Evolutionary conservation across 1,284 basidiomycete species (phyloP).

Genomic region (Violaceomyces palustris): DNA sequence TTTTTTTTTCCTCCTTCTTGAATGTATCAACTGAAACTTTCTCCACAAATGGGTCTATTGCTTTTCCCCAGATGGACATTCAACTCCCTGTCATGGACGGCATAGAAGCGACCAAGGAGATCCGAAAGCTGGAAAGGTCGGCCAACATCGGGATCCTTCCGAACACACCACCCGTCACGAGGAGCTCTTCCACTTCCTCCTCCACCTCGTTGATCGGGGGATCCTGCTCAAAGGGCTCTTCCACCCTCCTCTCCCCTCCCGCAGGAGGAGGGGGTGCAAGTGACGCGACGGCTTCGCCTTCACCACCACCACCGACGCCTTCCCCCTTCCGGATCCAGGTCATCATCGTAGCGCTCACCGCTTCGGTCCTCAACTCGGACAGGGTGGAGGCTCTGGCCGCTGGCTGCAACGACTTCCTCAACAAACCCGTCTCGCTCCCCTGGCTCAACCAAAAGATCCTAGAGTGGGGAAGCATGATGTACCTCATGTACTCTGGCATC

Average conservation of each 20-base stretch:
- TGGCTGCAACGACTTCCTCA: conserved; percentile 97
- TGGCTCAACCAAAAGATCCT: conserved; percentile 99
- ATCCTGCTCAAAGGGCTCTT: not conserved
- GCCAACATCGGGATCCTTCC: conserved; percentile 68
- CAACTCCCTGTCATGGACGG: conserved; percentile 99
- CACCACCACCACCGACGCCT: not conserved
- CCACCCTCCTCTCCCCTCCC: not conserved
- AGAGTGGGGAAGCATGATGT: conserved; percentile 73
- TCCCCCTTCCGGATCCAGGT: conserved; percentile 78
- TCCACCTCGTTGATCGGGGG: not conserved
- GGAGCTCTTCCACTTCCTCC: not conserved
- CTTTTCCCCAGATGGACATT: conserved; percentile 99
- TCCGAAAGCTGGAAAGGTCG: conserved; percentile 73
- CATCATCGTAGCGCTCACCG: conserved; percentile 96
- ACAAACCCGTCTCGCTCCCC: conserved; percentile 87
- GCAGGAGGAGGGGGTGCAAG: too few species aligned
- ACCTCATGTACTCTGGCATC: conserved; percentile 44
- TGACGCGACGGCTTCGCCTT: not conserved
- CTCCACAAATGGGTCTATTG: too few species aligned
- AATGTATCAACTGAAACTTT: not conserved
- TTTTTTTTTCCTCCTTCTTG: not conserved
- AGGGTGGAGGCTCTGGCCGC: conserved; percentile 91
- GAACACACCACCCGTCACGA: conserved; percentile 57
- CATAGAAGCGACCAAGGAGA: conserved; percentile 93
- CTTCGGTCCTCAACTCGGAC: conserved; percentile 84